Conservation (phyloP, 768 basidiomycete species). For the Rhizopogon sp. region DNA sequence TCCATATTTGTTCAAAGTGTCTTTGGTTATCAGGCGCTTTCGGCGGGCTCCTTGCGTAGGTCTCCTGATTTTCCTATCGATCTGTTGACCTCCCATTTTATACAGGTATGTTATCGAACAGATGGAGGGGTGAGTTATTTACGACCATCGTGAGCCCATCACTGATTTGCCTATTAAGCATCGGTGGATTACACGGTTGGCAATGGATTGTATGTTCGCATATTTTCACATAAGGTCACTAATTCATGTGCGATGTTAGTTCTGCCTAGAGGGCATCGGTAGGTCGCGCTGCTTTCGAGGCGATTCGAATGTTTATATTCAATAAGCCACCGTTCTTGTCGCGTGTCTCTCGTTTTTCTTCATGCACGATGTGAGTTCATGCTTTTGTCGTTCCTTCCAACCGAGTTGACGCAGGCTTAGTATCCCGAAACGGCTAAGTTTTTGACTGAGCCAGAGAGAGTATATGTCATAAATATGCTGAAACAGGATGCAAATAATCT, state of each 20-base stretch:
- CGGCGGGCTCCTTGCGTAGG: constrained; percentile 46
- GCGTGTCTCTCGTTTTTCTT: constrained; percentile 35
- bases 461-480: constrained; percentile 33
- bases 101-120: constrained; percentile 30
- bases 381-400: not conserved
- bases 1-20: not conserved
- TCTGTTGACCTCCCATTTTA: not conserved
- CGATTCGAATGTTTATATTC: not conserved
- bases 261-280: constrained; percentile 27
- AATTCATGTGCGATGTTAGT: constrained; percentile 13
- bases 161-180: not conserved
- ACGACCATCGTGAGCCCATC: not conserved
- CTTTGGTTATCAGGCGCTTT: constrained; percentile 27
- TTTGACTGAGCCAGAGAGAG: constrained; percentile 40
- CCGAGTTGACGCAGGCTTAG: constrained; percentile 17
- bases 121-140: constrained; percentile 26
- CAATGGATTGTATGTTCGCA: constrained; percentile 30
- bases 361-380: constrained; percentile 44
- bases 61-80: not conserved
- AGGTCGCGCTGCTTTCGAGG: not conserved
- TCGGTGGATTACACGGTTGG: constrained; percentile 30
- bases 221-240: not conserved
- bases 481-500: constrained; percentile 41
- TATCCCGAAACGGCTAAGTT: constrained; percentile 58
- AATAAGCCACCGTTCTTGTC: constrained; percentile 15